Evolutionary conservation across 805 yeast genomes (phyloP), one percentile per base, ranked within the genome.

Genomic region (Saturnispora zaruensis): DNA sequence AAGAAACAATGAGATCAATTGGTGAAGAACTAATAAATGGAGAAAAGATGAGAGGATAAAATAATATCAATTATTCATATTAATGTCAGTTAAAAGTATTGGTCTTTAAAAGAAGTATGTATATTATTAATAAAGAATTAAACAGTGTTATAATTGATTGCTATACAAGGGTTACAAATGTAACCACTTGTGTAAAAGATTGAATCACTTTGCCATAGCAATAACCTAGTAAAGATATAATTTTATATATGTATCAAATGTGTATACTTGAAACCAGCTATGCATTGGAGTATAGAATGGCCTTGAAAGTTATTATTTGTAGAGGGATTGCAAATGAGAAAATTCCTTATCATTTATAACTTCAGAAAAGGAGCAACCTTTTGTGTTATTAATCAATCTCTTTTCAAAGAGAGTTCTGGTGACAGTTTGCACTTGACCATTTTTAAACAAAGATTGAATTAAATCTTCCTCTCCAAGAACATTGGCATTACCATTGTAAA

Each of bases 21-120:
- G 91, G 96, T 37, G 75, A 76, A 45, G 90, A 85, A 57, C 79
- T 87, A 8, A 71, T 87, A 14, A 79, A 77, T 47, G 74, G 73
- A 37, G 95, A 86, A 60, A 83, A 80, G 63, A 81, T 85, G 84
- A 78, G 91, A 64, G 93, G 93, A 14, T 51, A 37, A 26, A 24
- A 5, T 26, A 32, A n/a, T n/a, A n/a, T n/a, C 16, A 25, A 13
- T 21, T 14, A 14, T 21, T 11, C 21, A 6, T 8, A 25, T 43
- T 7, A 23, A 14, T 20, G 16, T 11, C 8, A 6, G 8, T n/a
- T 6, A 13, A 30, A 18, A 16, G 24, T 23, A 44, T 26, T 26
- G 20, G 23, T 18, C 14, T 34, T 14, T 14, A 34, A 34, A 33
- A 21, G n/a, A n/a, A n/a, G n/a, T n/a, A 20, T 26, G 23, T 18